phyloP scores from a whole-genome alignment of 768 basidiomycete genomes.

The Lanmaoa rubissima region DNA sequence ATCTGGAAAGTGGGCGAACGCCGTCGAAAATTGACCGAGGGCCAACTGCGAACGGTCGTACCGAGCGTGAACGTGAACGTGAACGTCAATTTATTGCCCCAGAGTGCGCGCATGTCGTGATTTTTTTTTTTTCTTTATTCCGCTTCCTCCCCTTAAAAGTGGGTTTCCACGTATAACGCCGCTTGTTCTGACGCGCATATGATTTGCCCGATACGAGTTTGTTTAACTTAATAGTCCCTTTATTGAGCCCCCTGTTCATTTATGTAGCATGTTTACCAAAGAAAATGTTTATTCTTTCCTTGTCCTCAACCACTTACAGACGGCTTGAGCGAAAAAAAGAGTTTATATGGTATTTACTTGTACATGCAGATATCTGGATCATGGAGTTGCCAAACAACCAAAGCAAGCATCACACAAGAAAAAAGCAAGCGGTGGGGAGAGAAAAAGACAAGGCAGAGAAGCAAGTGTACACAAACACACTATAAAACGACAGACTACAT shows the following conservation, averaged over 20 bases:
- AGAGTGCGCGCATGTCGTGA: neutral
- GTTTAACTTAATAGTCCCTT: conserved; percentile 7
- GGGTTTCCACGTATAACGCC: neutral
- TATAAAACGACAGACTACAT: neutral
- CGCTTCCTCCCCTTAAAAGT: too few relatives aligned
- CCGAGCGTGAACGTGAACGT: neutral
- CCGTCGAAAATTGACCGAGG: conserved; percentile 49
- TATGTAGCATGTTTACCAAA: neutral
- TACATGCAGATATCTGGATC: neutral
- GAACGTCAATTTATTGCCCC: neutral
- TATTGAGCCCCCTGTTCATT: neutral
- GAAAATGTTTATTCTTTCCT: neutral
- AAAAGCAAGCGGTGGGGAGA: neutral
- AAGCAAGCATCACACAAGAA: neutral
- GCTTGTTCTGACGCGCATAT: neutral
- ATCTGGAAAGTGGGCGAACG: conserved; percentile 83
- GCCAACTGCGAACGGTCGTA: neutral
- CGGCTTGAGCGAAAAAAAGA: neutral
- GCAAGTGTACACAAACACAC: neutral
- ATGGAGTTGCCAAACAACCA: neutral
- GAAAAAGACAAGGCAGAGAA: neutral
- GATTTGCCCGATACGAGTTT: neutral
- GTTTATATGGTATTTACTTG: neutral
- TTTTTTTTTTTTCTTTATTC: neutral
- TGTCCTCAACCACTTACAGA: too few relatives aligned